phyloP scores from a whole-genome alignment of 352 stramenopile species.

The Phytophthora tentaculata region DNA sequence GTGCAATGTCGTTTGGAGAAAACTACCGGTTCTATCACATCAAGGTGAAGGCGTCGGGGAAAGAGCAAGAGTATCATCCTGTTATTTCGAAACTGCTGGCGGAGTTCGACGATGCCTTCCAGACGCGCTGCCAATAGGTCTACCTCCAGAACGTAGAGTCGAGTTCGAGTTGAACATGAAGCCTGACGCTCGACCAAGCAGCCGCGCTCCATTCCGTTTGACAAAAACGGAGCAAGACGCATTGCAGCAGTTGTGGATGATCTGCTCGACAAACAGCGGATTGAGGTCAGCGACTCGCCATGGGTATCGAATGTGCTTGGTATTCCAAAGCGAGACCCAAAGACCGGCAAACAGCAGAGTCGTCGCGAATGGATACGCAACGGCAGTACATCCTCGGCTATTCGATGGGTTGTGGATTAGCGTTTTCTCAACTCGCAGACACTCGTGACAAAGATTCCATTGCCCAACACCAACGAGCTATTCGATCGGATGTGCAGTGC shows the following conservation, averaged over 20 bases:
- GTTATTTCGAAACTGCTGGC: too few relatives aligned
- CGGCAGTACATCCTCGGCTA: too few relatives aligned
- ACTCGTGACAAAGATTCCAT: conserved; percentile 16
- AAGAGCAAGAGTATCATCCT: too few relatives aligned
- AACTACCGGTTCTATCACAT: neutral
- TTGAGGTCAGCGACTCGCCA: neutral
- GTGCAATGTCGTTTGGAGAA: too few relatives aligned
- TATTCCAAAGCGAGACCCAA: too few relatives aligned
- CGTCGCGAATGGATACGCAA: too few relatives aligned
- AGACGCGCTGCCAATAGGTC: too few relatives aligned
- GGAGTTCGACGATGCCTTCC: too few relatives aligned
- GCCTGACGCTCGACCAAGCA: neutral
- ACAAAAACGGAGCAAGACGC: conserved; percentile 6
- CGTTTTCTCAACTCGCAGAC: neutral
- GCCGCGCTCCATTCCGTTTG: neutral
- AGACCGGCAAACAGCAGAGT: too few relatives aligned
- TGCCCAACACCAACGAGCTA: conserved; percentile 23
- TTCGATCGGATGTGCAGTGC: conserved; percentile 22
- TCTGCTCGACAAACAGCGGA: neutral
- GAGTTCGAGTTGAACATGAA: conserved; percentile 7
- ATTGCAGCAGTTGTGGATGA: neutral
- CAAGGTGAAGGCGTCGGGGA: too few relatives aligned
- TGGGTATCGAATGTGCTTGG: too few relatives aligned
- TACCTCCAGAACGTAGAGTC: neutral
- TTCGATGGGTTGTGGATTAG: too few relatives aligned